These are phyloP conservation scores for Lepiota brunneoincarnata DNA, from an alignment of 768 basidiomycete genomes.

Conservation along the genomic window DNA sequence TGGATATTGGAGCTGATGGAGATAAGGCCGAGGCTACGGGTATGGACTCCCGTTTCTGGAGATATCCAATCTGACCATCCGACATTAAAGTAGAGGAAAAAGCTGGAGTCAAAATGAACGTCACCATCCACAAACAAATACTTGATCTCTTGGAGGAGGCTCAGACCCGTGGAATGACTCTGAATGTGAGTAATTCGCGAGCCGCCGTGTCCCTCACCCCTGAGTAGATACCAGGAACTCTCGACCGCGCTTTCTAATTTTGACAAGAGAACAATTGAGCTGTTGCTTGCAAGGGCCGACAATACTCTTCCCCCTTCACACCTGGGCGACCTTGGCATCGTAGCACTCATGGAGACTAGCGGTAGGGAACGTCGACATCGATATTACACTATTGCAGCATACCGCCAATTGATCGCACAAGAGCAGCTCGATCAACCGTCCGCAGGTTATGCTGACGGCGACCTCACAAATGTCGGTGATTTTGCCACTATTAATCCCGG, in stretches of 20 bases:
- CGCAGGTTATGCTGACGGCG: constrained; percentile 40
- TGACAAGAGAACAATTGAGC: constrained; percentile 80
- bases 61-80: not conserved
- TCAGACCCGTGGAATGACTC: constrained; percentile 66
- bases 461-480: constrained; percentile 50
- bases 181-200: constrained; percentile 47
- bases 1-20: constrained; percentile 42
- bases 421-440: constrained; percentile 61
- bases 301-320: constrained; percentile 65
- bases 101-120: constrained; percentile 50
- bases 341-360: constrained; percentile 73
- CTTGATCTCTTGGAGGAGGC: constrained; percentile 69
- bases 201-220: not conserved
- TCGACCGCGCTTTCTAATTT: constrained; percentile 62
- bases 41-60: constrained; percentile 15
- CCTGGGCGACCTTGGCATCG: constrained; percentile 67
- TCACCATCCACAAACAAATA: constrained; percentile 78
- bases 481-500: constrained; percentile 44
- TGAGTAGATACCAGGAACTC: constrained; percentile 48
- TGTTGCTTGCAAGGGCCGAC: constrained; percentile 70
- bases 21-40: constrained; percentile 34
- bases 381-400: constrained; percentile 75
- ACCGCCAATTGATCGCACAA: constrained; percentile 54
- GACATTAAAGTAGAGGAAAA: constrained; percentile 13
- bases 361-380: constrained; percentile 86